A percentile compares a stretch with the other conserved stretches of the same genome.
These are phyloP conservation scores for Daldinia sp. DNA, from an alignment of 2,329 filamentous ascomycete species.

Conservation along the genomic window DNA sequence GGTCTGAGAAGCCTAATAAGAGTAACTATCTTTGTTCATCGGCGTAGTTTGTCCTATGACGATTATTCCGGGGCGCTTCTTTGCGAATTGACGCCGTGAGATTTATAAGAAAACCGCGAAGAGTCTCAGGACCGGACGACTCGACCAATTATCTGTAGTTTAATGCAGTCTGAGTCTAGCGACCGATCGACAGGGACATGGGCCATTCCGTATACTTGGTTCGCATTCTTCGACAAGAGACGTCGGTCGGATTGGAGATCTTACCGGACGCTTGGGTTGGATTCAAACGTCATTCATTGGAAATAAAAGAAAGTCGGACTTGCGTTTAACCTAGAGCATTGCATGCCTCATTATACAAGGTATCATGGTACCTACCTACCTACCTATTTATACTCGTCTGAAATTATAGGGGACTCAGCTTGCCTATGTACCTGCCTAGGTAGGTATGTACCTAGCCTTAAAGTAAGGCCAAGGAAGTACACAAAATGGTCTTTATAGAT, in stretches of 20 bases:
- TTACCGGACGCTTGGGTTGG: slow-evolving; percentile 12
- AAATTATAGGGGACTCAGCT: slow-evolving; percentile 9
- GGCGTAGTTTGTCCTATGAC: background rate
- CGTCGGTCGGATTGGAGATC: slow-evolving; percentile 11
- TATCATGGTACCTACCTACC: no score
- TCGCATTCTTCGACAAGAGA: slow-evolving; percentile 12
- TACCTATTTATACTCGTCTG: background rate
- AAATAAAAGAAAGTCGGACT: slow-evolving; percentile 10
- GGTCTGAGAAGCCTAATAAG: background rate
- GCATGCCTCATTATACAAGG: no score
- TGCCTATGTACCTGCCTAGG: background rate
- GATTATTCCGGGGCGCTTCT: background rate
- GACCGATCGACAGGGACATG: slow-evolving; percentile 27
- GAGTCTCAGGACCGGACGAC: slow-evolving; percentile 13
- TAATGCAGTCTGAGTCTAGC: slow-evolving; percentile 10
- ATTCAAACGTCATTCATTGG: slow-evolving; percentile 1
- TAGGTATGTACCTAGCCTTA: background rate
- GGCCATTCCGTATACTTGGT: slow-evolving; percentile 23
- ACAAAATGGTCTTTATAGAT: slow-evolving; percentile 9
- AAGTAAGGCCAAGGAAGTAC: no score
- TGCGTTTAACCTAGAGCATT: no score
- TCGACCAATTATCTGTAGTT: slow-evolving; percentile 8
- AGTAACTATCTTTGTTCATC: background rate
- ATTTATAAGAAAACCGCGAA: background rate
- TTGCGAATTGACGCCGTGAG: background rate